These are phyloP conservation scores for Geosmithia putterillii DNA, from an alignment of 2,329 filamentous ascomycete genomes.

Conservation along the genomic window DNA sequence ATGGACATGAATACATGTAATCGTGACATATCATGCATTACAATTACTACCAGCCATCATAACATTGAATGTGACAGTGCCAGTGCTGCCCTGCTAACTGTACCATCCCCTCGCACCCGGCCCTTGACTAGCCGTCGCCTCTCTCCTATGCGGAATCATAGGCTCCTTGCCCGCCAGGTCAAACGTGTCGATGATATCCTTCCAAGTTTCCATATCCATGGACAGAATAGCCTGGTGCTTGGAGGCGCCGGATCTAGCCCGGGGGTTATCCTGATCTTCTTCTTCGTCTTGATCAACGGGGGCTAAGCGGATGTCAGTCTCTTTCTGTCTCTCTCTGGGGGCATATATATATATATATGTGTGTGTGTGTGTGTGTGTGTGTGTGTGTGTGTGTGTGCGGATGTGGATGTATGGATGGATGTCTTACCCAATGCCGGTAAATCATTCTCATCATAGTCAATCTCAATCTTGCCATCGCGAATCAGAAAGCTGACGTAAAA, in stretches of 20 bases:
- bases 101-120: slow-evolving; percentile 56
- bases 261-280: slow-evolving; percentile 33
- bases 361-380: background rate
- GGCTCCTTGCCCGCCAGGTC: slow-evolving; percentile 51
- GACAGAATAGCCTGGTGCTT: slow-evolving; percentile 82
- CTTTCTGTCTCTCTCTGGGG: too few species aligned
- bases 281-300: slow-evolving; percentile 27
- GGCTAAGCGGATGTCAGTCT: slow-evolving; percentile 14
- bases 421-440: slow-evolving; percentile 71
- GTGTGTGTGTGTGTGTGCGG: background rate
- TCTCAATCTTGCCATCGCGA: slow-evolving; percentile 65
- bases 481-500: slow-evolving; percentile 96
- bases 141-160: slow-evolving; percentile 73
- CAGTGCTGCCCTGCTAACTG: too few species aligned
- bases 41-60: too few species aligned
- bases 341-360: background rate
- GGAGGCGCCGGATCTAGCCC: slow-evolving; percentile 37
- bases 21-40: too few species aligned
- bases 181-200: slow-evolving; percentile 62
- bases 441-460: slow-evolving; percentile 60
- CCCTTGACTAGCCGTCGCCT: slow-evolving; percentile 27
- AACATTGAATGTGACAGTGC: too few species aligned
- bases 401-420: background rate
- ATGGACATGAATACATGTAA: background rate
- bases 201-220: slow-evolving; percentile 77